Percentiles rank a stretch among this genome's conserved stretches.
These are phyloP conservation scores for Phaeosphaeriaceae sp. DNA, from an alignment of 2,329 filamentous ascomycete genomes.

Conservation along the genomic window DNA sequence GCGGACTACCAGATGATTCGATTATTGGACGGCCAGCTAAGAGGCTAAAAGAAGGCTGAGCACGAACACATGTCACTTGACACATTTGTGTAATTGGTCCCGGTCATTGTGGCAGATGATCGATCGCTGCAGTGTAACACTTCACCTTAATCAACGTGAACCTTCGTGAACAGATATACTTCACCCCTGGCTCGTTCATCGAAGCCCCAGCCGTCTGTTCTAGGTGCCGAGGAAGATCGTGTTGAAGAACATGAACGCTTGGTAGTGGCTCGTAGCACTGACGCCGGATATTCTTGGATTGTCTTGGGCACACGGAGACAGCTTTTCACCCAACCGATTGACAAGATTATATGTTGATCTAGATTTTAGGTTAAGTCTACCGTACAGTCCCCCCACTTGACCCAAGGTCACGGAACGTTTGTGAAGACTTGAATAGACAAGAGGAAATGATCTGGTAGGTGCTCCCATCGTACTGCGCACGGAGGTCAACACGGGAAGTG, in stretches of 20 bases:
- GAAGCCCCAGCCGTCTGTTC: too few relatives aligned
- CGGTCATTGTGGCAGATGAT: conserved; percentile 9
- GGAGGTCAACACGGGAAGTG: not conserved
- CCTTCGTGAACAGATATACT: not conserved
- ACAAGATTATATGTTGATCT: too few relatives aligned
- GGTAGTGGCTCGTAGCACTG: too few relatives aligned
- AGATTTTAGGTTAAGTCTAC: too few relatives aligned
- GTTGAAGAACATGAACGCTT: too few relatives aligned
- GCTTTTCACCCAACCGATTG: too few relatives aligned
- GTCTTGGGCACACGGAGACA: too few relatives aligned
- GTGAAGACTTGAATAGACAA: not conserved
- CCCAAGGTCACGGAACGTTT: too few relatives aligned
- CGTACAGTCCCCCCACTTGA: too few relatives aligned
- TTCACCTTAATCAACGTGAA: not conserved
- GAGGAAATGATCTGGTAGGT: conserved; percentile 9
- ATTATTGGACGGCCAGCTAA: conserved; percentile 64
- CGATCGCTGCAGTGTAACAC: conserved; percentile 6
- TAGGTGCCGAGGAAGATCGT: too few relatives aligned
- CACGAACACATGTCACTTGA: not conserved
- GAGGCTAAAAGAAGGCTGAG: conserved; percentile 57
- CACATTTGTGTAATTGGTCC: not conserved
- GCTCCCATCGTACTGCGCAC: conserved; percentile 5
- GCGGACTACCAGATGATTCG: conserved; percentile 81
- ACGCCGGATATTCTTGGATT: too few relatives aligned
- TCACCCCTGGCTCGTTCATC: too few relatives aligned